Evolutionary conservation across 2,329 filamentous ascomycete species (phyloP), one percentile per base, ranked within the genome.

Genomic region (Paracorniculantispora psalliotae): DNA sequence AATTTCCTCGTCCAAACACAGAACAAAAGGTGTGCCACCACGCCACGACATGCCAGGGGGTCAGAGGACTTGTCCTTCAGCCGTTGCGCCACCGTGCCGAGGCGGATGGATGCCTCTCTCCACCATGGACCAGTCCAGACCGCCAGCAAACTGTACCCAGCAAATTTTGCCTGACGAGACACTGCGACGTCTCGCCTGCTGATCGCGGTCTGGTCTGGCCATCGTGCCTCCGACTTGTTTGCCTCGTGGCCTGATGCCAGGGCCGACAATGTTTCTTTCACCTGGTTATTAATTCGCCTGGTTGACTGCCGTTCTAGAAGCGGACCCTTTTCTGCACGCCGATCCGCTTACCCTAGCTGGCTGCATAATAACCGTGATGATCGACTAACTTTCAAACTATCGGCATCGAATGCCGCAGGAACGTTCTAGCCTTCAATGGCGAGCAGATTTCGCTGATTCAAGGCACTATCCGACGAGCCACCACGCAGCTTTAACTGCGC

Each of bases 51-150:
- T 33, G 28, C 10, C 51, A 52, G 35, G 35, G 43, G 43, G n/a
- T 46, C 43, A 48, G 43, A 39, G 44, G 21, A 48, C 53, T 46
- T 48, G 15, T 48, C 47, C 53, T 30, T 56, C 53, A 56, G 53
- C 53, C 30, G 53, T 56, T 39, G 43, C 53, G 53, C 53, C 53
- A 56, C 53, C 33, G 9, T 56, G 43, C 21, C 53, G 43, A 33
- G 19, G 43, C 43, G 43, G 30, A 55, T 25, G 39, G 41, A 41
- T 48, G 54, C n/a, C 37, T 26, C 48, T 44, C 47, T 23, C 56
- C 56, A 43, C 46, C 47, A 33, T 59, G 56, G 56, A 59, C 56
- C 47, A 59, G 56, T 59, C 56, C 47, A 59, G 56, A 59, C 48
- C 56, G 33, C 56, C 48, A 52, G 44, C 47, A 49, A 6, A 23